Conservation (phyloP, 139 green algal species). For the Yamagishiella unicocca region DNA sequence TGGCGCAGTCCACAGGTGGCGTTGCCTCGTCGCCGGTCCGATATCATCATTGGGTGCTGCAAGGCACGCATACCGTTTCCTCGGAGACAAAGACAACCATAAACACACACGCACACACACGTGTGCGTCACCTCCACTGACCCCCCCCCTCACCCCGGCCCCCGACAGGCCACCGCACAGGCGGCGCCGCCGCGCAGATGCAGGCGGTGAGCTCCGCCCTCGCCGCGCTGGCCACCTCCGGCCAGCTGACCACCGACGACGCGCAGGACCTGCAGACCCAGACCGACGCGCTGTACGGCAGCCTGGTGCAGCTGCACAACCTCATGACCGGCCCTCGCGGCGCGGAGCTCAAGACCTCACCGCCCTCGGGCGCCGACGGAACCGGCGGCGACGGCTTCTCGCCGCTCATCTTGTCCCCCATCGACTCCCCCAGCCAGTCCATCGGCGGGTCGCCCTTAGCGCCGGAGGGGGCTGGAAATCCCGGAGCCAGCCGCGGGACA, state of each 20-base stretch:
- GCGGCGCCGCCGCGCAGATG: conserved; percentile 8
- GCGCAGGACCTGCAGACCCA: conserved; percentile 17
- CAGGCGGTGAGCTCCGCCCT: conserved; percentile 13
- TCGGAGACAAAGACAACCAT: too few relatives aligned
- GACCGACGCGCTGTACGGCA: conserved; percentile 45
- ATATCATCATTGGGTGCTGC: too few relatives aligned
- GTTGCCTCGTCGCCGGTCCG: too few relatives aligned
- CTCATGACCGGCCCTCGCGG: conserved; percentile 56
- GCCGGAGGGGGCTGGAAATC: too few relatives aligned
- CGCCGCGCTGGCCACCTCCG: not conserved
- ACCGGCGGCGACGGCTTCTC: not conserved
- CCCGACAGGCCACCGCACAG: not conserved
- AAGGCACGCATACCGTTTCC: too few relatives aligned
- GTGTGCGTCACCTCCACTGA: not conserved
- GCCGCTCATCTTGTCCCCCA: not conserved
- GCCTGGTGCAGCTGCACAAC: conserved; percentile 49
- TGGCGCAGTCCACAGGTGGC: too few relatives aligned
- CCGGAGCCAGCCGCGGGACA: too few relatives aligned
- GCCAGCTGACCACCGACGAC: not conserved
- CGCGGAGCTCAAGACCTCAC: conserved; percentile 3
- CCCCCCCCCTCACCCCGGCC: not conserved
- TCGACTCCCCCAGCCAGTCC: not conserved
- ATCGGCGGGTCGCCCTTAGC: too few relatives aligned
- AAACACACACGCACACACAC: too few relatives aligned
- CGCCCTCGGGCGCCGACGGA: too few relatives aligned